Conservation (phyloP, 257 asterid species). For the Penstemon eatonii region DNA sequence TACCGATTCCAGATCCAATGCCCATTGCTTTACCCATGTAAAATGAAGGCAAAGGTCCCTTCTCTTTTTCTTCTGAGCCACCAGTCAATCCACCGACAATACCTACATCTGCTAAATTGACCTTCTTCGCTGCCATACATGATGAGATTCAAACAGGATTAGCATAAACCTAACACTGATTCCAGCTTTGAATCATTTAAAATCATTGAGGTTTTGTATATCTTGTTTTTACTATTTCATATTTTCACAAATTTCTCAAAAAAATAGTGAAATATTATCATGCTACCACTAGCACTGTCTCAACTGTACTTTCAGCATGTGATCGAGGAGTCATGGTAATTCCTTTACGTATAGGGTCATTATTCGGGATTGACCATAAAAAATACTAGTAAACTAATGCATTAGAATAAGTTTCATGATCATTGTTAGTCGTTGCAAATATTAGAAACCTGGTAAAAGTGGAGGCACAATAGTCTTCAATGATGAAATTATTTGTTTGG, state of each 20-base stretch:
- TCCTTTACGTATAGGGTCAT: too few species aligned
- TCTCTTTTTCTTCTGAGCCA: constrained; percentile 60
- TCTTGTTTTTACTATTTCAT: neutral
- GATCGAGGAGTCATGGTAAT: too few species aligned
- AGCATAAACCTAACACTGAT: constrained; percentile 4
- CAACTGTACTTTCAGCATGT: too few species aligned
- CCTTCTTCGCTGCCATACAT: constrained; percentile 71
- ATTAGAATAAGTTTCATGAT: neutral
- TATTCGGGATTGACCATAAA: too few species aligned
- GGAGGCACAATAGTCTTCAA: too few species aligned
- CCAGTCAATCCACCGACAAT: constrained; percentile 65
- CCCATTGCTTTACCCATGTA: constrained; percentile 69
- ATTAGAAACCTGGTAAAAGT: neutral
- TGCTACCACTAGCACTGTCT: neutral
- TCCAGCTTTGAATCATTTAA: neutral
- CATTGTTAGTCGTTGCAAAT: neutral
- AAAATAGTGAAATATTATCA: neutral
- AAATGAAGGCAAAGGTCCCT: constrained; percentile 58
- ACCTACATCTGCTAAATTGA: constrained; percentile 80
- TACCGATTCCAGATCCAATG: constrained; percentile 55
- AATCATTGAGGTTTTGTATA: neutral
- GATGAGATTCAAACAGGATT: constrained; percentile 16
- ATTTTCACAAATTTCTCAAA: neutral
- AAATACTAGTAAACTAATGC: too few species aligned
- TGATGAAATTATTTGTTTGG: too few species aligned